Evolutionary conservation across 352 stramenopile species (phyloP), one percentile per base, ranked within the genome.

Genomic region (Globisporangium canariense): DNA sequence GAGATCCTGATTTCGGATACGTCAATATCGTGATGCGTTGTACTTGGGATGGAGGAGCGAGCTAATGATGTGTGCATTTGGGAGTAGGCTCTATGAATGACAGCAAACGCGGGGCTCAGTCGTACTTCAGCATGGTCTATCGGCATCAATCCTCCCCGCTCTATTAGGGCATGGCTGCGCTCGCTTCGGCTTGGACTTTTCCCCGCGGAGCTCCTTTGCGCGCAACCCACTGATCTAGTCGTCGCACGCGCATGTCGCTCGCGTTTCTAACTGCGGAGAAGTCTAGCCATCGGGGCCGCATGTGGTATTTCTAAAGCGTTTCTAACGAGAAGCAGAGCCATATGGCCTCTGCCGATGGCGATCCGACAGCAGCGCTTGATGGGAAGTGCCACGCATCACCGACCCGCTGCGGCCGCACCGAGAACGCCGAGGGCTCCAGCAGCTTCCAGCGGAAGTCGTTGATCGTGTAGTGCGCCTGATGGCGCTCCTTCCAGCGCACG

Each of bases 401-500:
- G 38, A 90, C 49, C 43, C 70, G 78, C 67, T 94, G 86, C 36
- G 77, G 70, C 0, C 82, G 81, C 20, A 68, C 65, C 0, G 86
- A 94, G 56, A 78, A 94, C 40, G 76, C 67, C 9, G 74, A 30
- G 16, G 86, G 86, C 68, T 94, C 87, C 11, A 79, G 50, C 36
- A 86, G 62, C 25, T 71, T 70, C 57, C 88, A 70, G 22, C 67
- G 66, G 16, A 60, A 66, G 46, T 81, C 79, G 56, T 76, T 64
- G 38, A 88, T 93, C 60, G 88, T 73, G 79, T 98, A 98, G 69
- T 92, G 88, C 53, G 98, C 81, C 63, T 98, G 95, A 75, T 99
- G 96, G 18, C 97, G 85, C 78, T 99, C 97, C 75, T 98, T 98
- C 97, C 97, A 99, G 56, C 90, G 79, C 53, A 96, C 75, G 75